phyloP scores from a whole-genome alignment of 2,329 filamentous ascomycete species.

The Penicillium vulpinum region DNA sequence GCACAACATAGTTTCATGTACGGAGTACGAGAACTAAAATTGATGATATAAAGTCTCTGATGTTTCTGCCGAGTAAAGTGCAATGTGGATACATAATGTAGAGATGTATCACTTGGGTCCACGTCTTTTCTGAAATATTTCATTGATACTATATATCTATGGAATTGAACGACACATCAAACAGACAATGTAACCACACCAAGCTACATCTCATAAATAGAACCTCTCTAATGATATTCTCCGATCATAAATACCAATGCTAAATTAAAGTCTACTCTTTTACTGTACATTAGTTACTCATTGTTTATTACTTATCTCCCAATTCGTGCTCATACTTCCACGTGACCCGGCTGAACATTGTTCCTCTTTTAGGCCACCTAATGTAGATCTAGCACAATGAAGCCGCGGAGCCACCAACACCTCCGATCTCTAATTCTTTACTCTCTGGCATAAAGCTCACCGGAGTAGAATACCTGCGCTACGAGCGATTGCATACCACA shows the following conservation, averaged over 20 bases:
- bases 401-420: slow-evolving; percentile 6
- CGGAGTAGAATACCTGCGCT: not conserved
- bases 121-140: not conserved
- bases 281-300: not conserved
- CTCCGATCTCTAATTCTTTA: slow-evolving; percentile 1
- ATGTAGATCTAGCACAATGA: slow-evolving; percentile 6
- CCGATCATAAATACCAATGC: not conserved
- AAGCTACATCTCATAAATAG: not conserved
- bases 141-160: not conserved
- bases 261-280: not conserved
- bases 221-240: not conserved
- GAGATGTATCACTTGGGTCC: not conserved
- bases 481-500: not conserved
- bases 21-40: not conserved
- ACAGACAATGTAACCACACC: not conserved
- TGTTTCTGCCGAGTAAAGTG: not conserved
- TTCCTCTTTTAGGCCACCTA: slow-evolving; percentile 17
- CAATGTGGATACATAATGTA: not conserved
- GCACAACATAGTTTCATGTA: not conserved
- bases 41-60: not conserved
- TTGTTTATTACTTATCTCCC: not conserved
- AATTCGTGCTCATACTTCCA: not conserved
- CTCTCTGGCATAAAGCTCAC: not conserved
- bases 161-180: not conserved
- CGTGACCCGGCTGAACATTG: slow-evolving; percentile 26